These are phyloP conservation scores for Penicillium paneum DNA, from an alignment of 2,329 filamentous ascomycete genomes.

Conservation along the genomic window DNA sequence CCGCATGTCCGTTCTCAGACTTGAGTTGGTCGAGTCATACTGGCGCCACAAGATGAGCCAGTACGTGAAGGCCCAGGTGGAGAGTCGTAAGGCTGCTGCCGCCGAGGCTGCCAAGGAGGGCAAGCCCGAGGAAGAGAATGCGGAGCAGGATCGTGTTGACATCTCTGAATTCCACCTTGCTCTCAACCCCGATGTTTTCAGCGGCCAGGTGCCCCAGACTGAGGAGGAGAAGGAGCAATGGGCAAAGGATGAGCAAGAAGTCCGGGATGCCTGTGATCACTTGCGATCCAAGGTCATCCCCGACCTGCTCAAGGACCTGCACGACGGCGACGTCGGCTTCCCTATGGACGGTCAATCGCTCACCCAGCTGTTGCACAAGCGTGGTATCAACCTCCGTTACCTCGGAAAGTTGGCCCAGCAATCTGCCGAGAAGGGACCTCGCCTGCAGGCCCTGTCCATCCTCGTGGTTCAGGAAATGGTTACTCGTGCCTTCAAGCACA, in stretches of 20 bases:
- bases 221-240: constrained; percentile 84
- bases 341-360: constrained; percentile 97
- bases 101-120: constrained; percentile 38
- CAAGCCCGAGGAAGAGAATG: constrained; percentile 42
- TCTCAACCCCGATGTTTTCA: constrained; percentile 94
- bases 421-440: constrained; percentile 63
- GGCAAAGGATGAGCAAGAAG: constrained; percentile 80
- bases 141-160: constrained; percentile 68
- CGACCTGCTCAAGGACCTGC: constrained; percentile 79
- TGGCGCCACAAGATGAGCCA: constrained; percentile 82
- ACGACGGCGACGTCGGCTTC: constrained; percentile 91
- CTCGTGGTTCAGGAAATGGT: constrained; percentile 90
- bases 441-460: constrained; percentile 71
- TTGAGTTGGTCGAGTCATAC: constrained; percentile 84
- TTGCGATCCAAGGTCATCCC: constrained; percentile 75
- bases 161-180: constrained; percentile 82
- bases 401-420: constrained; percentile 77
- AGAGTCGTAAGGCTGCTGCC: constrained; percentile 54
- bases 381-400: constrained; percentile 95
- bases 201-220: constrained; percentile 83
- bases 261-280: constrained; percentile 77
- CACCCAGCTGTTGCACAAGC: constrained; percentile 85
- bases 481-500: constrained; percentile 91
- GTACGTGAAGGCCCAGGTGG: constrained; percentile 77
- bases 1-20: constrained; percentile 88